Evolutionary conservation across 1,284 basidiomycete genomes (phyloP).

Genomic region (Trichosporon sp.): DNA sequence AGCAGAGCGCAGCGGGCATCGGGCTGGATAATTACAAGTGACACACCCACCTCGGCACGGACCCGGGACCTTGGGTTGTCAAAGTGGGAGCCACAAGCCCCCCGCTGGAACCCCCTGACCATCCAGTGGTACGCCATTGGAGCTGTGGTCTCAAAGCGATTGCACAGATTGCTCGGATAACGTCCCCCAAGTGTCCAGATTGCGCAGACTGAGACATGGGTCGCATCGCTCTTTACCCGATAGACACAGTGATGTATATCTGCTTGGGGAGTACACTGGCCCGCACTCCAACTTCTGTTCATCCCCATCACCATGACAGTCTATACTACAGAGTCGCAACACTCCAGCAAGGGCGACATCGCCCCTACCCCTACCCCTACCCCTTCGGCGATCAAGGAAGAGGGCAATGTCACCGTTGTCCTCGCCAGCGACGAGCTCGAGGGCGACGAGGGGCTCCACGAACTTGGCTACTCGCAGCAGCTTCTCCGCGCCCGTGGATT

Average conservation of each 20-base stretch:
- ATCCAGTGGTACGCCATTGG: background rate
- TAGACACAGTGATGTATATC: background rate
- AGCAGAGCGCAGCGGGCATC: background rate
- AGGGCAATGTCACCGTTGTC: constrained; percentile 12
- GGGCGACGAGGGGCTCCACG: constrained; percentile 18
- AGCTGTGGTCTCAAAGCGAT: background rate
- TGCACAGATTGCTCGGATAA: background rate
- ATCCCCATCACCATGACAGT: background rate
- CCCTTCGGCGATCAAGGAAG: constrained; percentile 9
- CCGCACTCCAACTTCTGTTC: background rate
- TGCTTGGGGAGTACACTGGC: background rate
- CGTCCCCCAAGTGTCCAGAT: background rate
- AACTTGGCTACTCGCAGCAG: constrained; percentile 20
- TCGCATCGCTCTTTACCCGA: background rate
- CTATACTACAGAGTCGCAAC: background rate
- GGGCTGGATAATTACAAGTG: background rate
- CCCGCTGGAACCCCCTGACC: background rate
- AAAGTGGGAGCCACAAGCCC: background rate
- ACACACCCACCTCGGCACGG: background rate
- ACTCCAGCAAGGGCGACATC: background rate
- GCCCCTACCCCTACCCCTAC: background rate
- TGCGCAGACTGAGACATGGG: background rate
- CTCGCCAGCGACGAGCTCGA: constrained; percentile 9
- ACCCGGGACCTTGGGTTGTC: background rate
- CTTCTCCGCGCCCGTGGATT: constrained; percentile 17